Evolutionary conservation across 228 moss, liverwort and hornwort species (phyloP), one percentile per base, ranked within the genome.

Genomic region (Sphagnum fallax): DNA sequence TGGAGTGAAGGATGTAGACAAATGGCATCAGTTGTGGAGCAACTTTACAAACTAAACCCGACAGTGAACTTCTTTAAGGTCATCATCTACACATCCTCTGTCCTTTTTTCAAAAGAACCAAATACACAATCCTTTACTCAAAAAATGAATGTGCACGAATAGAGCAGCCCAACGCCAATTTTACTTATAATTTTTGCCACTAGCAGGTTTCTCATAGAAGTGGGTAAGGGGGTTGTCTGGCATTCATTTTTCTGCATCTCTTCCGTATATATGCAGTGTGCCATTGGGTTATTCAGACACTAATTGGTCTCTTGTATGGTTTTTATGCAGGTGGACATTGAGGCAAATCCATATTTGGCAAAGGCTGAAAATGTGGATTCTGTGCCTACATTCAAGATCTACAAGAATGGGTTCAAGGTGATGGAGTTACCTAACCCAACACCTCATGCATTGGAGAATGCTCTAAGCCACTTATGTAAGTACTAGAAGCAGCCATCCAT

Each of bases 41-140:
- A 83, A 70, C 83, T 86, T 11, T 86, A 82, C 86, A 86, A 86
- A 73, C 74, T 86, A 67, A 82, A 86, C 59, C 86, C 86, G 62
- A 82, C 86, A 52, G 70, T 86, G 5, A 82, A 80, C 65, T 86
- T 86, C 72, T 62, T 83, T 4, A 86, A 86, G 86, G 86, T 86
- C 8, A 32, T 11, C 13, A 10, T 32, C 10, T 10, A 70, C 55
- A 4, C 12, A 3, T 32, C 32, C 32, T 32, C 32, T 2, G 32
- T 32, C 32, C 32, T 32, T 32, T 32, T 32, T 32, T 32, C 32
- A 32, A 32, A 32, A 32, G 2, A 32, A 32, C 32, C 32, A 32
- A 32, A 32, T 32, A 32, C 32, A 32, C 32, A 3, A 32, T 32
- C 32, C 32, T 32, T 32, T 32, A 32, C 32, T 32, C 32, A 32